Conservation (phyloP, 495 filamentous ascomycete species). For the Penicillium fimorum region DNA sequence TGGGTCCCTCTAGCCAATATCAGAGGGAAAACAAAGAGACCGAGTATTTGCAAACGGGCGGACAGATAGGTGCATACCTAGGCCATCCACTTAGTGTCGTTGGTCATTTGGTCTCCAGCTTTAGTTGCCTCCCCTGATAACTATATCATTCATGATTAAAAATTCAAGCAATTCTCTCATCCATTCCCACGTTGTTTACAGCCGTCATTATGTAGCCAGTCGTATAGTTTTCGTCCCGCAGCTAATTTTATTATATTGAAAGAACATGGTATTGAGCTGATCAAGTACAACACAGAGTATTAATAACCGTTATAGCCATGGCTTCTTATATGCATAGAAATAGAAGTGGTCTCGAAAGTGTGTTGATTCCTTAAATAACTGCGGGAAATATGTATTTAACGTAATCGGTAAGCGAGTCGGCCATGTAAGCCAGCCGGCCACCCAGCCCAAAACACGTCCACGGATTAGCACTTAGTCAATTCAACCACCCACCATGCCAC, state of each 20-base stretch:
- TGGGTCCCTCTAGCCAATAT: constrained; percentile 53
- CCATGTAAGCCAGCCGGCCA: too few species aligned
- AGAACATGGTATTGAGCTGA: constrained; percentile 50
- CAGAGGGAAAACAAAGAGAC: constrained; percentile 9
- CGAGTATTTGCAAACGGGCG: background rate
- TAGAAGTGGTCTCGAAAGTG: background rate
- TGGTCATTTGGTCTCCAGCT: constrained; percentile 74
- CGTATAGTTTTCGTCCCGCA: constrained; percentile 78
- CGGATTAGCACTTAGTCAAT: too few species aligned
- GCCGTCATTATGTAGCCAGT: constrained; percentile 62
- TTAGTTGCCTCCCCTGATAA: constrained; percentile 56
- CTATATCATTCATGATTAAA: constrained; percentile 62
- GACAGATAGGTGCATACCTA: constrained; percentile 51
- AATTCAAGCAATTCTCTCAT: constrained; percentile 67
- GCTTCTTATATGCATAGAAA: background rate
- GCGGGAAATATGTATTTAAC: background rate
- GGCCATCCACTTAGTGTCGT: constrained; percentile 80
- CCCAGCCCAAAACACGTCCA: too few species aligned
- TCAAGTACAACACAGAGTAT: background rate
- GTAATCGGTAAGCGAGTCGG: too few species aligned
- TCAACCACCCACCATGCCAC: too few species aligned
- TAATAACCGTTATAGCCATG: background rate
- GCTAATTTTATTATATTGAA: constrained; percentile 78
- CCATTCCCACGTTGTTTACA: constrained; percentile 63
- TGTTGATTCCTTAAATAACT: background rate